These are phyloP conservation scores for Magnolia sinica DNA, from an alignment of 164 flowering plant genomes.

Conservation along the genomic window DNA sequence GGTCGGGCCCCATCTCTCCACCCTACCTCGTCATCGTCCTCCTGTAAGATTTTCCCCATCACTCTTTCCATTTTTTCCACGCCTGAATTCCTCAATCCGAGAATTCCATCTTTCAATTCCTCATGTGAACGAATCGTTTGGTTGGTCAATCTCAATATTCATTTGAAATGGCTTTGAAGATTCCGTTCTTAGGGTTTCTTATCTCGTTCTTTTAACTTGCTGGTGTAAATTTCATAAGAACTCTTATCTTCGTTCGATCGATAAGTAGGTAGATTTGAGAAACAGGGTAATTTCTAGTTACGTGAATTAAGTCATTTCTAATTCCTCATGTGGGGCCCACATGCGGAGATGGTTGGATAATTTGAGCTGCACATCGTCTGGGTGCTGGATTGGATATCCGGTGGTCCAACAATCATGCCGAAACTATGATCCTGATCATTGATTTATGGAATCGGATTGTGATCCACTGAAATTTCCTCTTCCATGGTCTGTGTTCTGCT, in stretches of 20 bases:
- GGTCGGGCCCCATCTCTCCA: slow-evolving; percentile 10
- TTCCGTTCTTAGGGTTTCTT: neutral
- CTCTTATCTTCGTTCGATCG: neutral
- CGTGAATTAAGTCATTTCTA: too few species aligned
- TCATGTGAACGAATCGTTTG: neutral
- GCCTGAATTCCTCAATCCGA: neutral
- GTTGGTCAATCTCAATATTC: neutral
- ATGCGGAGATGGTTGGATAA: too few species aligned
- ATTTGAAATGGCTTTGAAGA: neutral
- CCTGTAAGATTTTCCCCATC: slow-evolving; percentile 5
- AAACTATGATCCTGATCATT: too few species aligned
- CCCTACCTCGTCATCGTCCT: neutral
- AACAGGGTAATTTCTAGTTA: too few species aligned
- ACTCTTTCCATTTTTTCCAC: neutral
- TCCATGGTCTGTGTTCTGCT: too few species aligned
- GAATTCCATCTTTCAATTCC: neutral
- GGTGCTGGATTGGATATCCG: too few species aligned
- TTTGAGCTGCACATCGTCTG: too few species aligned
- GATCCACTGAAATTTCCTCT: too few species aligned
- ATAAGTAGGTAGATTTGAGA: too few species aligned
- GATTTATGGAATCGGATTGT: too few species aligned
- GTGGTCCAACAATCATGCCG: too few species aligned
- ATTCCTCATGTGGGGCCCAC: too few species aligned
- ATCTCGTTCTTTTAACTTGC: neutral
- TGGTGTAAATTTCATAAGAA: neutral